phyloP scores from a whole-genome alignment of 495 filamentous ascomycete genomes.

The Neurospora sp. region DNA sequence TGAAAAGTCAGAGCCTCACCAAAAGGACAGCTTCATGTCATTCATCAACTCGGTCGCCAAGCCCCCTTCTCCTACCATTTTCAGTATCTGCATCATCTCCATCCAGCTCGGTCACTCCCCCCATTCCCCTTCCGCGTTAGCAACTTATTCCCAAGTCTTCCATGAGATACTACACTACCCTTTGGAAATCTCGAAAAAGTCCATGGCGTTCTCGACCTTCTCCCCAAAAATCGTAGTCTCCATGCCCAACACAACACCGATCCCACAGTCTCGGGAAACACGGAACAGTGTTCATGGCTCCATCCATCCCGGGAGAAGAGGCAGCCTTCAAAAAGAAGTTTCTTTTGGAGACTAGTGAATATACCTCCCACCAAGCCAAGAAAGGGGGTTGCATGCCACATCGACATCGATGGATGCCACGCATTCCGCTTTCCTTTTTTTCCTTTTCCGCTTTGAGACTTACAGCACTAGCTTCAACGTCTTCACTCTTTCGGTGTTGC shows the following conservation, averaged over 20 bases:
- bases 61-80: neutral
- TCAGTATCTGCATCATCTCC: neutral
- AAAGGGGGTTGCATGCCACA: neutral
- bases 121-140: neutral
- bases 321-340: neutral
- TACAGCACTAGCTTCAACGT: constrained; percentile 1
- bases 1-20: neutral
- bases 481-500: neutral
- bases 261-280: constrained; percentile 6
- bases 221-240: neutral
- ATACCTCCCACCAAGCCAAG: neutral
- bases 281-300: neutral
- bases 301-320: neutral
- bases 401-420: neutral
- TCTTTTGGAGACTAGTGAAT: neutral
- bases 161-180: neutral
- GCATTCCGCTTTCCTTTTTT: neutral
- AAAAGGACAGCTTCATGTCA: neutral
- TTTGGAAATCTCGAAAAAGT: neutral
- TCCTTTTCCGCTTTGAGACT: constrained; percentile 2
- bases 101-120: neutral
- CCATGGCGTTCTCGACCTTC: neutral
- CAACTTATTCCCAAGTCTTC: neutral
- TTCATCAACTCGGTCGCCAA: neutral
- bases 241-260: constrained; percentile 4